phyloP scores from a whole-genome alignment of 2,329 filamentous ascomycete species.

The Cladorrhinum sp. region DNA sequence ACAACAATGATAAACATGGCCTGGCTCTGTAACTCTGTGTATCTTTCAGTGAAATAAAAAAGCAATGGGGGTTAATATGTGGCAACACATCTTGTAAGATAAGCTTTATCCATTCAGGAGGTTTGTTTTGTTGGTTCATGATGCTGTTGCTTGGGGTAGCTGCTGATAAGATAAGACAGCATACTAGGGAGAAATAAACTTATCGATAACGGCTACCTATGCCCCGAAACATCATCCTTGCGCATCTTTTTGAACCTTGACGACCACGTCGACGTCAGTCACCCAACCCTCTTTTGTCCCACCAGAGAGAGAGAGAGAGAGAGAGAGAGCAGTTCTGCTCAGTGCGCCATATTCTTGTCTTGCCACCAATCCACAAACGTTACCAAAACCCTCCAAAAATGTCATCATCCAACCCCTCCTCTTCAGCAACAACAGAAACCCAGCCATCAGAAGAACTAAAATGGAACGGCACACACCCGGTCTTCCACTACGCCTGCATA shows the following conservation, averaged over 20 bases:
- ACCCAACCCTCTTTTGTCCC: background rate
- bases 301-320: too few relatives aligned
- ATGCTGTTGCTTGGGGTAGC: background rate
- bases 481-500: conserved; percentile 48
- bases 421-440: background rate
- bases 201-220: too few relatives aligned
- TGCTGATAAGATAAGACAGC: background rate
- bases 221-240: background rate
- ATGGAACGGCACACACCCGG: conserved; percentile 23
- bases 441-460: background rate
- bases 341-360: too few relatives aligned
- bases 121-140: background rate
- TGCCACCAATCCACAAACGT: too few relatives aligned
- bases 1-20: too few relatives aligned
- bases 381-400: too few relatives aligned
- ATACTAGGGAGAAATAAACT: background rate
- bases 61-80: too few relatives aligned
- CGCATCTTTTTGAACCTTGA: background rate
- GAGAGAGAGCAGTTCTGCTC: too few relatives aligned
- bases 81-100: too few relatives aligned
- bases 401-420: background rate
- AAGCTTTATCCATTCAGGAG: too few relatives aligned
- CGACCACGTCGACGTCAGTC: background rate
- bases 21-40: too few relatives aligned
- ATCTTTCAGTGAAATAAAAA: too few relatives aligned